Conservation (phyloP, 768 basidiomycete genomes). For the Jaapia argillacea region DNA sequence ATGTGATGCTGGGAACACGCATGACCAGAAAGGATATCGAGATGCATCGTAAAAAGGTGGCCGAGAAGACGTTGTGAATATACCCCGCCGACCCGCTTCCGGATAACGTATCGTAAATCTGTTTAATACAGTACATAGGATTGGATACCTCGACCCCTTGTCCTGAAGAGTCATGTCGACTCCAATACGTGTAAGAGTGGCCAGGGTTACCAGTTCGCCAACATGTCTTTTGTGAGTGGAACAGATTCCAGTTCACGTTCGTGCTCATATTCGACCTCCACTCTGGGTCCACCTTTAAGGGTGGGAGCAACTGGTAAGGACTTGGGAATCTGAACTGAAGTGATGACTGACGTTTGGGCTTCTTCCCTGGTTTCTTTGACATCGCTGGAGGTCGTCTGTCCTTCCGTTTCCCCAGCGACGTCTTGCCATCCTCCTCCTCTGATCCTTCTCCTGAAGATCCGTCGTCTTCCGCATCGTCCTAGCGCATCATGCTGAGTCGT, state of each 20-base stretch:
- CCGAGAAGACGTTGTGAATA: too few species aligned
- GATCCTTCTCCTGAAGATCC: constrained; percentile 31
- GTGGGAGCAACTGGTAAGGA: neutral
- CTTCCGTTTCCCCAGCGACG: constrained; percentile 62
- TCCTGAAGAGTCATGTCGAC: too few species aligned
- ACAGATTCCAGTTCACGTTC: constrained; percentile 50
- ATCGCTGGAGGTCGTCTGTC: neutral
- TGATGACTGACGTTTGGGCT: constrained; percentile 41
- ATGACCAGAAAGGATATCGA: constrained; percentile 67
- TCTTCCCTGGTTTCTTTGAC: constrained; percentile 34
- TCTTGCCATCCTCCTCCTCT: constrained; percentile 32
- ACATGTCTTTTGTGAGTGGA: constrained; percentile 17
- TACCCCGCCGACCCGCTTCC: too few species aligned
- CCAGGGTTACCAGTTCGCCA: constrained; percentile 19
- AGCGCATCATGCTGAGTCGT: neutral
- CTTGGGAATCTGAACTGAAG: neutral
- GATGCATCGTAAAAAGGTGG: constrained; percentile 21
- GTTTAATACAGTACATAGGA: too few species aligned
- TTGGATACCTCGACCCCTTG: too few species aligned
- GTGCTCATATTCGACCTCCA: constrained; percentile 96
- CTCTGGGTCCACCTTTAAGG: constrained; percentile 72
- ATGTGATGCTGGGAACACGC: constrained; percentile 72
- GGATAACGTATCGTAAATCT: too few species aligned
- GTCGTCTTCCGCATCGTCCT: constrained; percentile 23
- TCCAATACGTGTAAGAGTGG: too few species aligned